Conservation (phyloP, 2,329 filamentous ascomycete species). For the Cytospora piceicola region DNA sequence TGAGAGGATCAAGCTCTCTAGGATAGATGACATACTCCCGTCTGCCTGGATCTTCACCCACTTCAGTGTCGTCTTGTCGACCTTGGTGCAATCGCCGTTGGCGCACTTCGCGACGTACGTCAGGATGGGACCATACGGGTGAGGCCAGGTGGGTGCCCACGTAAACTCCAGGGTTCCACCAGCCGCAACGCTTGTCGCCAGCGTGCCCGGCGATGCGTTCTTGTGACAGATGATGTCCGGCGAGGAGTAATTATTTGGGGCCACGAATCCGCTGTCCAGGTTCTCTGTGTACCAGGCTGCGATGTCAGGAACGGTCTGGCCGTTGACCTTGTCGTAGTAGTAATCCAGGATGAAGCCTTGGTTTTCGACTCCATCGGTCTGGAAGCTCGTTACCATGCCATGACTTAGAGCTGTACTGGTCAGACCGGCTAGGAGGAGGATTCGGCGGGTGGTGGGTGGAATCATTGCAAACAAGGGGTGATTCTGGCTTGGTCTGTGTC, state of each 20-base stretch:
- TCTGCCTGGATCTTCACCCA: conserved; percentile 45
- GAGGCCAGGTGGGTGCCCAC: conserved; percentile 39
- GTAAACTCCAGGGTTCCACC: conserved; percentile 32
- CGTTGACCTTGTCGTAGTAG: conserved; percentile 40
- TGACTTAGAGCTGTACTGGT: conserved; percentile 40
- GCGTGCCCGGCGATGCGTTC: conserved; percentile 23
- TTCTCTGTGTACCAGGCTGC: conserved; percentile 39
- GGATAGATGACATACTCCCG: conserved; percentile 30
- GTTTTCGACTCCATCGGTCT: conserved; percentile 47
- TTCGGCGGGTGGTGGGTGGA: neutral
- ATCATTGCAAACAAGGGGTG: neutral
- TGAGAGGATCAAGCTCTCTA: no score
- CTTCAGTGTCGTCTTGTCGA: conserved; percentile 39
- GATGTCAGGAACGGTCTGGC: conserved; percentile 32
- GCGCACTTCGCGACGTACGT: conserved; percentile 38
- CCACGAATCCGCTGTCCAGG: conserved; percentile 32
- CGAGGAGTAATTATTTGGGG: conserved; percentile 24
- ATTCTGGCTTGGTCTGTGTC: neutral
- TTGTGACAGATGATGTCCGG: conserved; percentile 30
- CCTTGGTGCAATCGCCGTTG: conserved; percentile 31
- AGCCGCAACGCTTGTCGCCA: conserved; percentile 26
- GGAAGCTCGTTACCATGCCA: conserved; percentile 53
- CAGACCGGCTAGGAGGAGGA: conserved; percentile 25
- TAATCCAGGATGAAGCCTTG: conserved; percentile 40
- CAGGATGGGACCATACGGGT: conserved; percentile 38